phyloP scores from a whole-genome alignment of 192 early-diverging fungal species.

The Coemansia sp. region DNA sequence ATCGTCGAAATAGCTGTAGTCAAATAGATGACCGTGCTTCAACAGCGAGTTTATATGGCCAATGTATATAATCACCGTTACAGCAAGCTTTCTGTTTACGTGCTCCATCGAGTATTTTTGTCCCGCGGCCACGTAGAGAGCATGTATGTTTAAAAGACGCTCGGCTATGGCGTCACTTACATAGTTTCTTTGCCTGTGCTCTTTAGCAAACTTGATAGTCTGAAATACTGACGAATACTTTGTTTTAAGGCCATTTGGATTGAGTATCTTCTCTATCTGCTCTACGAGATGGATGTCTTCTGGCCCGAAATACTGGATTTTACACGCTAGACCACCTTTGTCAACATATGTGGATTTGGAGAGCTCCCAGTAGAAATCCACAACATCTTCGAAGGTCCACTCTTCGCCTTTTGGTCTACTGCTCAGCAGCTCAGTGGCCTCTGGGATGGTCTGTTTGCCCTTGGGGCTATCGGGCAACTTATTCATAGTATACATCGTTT shows the following conservation, averaged over 20 bases:
- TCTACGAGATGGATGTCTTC: not conserved
- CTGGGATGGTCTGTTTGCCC: no score
- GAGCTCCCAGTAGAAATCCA: not conserved
- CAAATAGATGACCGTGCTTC: not conserved
- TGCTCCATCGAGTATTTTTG: not conserved
- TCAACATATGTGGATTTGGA: not conserved
- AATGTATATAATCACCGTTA: not conserved
- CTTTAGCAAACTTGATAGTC: not conserved
- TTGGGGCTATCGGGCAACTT: no score
- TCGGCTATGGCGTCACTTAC: not conserved
- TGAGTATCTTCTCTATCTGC: constrained; percentile 1
- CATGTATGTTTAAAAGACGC: not conserved
- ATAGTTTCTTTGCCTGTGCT: not conserved
- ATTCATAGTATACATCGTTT: no score
- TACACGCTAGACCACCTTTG: not conserved
- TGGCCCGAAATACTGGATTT: not conserved
- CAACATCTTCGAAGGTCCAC: not conserved
- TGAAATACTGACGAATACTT: not conserved
- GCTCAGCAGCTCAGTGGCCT: no score
- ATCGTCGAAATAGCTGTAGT: not conserved
- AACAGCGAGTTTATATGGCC: not conserved
- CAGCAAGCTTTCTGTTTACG: not conserved
- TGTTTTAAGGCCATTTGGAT: not conserved
- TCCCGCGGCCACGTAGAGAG: not conserved
- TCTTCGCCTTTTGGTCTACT: not conserved